Percentiles rank a stretch among this genome's conserved stretches.
phyloP scores from a whole-genome alignment of 176 grass and related monocot species.

The Eleusine indica region DNA sequence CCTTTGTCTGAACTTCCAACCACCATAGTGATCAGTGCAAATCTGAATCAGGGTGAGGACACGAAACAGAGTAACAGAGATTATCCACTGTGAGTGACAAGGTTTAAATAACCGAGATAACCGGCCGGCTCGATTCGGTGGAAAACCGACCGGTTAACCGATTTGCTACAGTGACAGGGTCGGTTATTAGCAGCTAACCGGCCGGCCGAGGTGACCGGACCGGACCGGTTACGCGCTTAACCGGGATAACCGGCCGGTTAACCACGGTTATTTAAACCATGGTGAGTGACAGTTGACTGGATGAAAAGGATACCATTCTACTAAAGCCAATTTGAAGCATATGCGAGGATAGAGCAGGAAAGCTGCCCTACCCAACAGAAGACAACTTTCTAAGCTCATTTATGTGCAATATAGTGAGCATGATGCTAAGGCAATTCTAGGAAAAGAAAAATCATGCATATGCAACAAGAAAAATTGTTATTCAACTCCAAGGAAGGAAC shows the following conservation, averaged over 20 bases:
- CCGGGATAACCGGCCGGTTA: too few species aligned
- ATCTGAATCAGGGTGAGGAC: slow-evolving; percentile 24
- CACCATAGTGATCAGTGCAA: slow-evolving; percentile 37
- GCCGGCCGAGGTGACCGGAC: too few species aligned
- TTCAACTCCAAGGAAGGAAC: neutral
- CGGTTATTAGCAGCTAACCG: too few species aligned
- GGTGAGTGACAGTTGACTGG: neutral
- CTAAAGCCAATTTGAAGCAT: slow-evolving; percentile 21
- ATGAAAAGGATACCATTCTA: slow-evolving; percentile 15
- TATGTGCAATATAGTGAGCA: neutral
- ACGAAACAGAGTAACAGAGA: slow-evolving; percentile 10
- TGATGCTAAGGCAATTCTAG: neutral
- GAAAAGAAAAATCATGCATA: neutral
- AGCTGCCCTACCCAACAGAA: neutral
- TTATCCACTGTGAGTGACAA: neutral
- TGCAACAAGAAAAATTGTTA: neutral
- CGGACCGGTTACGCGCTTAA: too few species aligned
- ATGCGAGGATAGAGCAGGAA: neutral
- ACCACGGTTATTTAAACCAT: too few species aligned
- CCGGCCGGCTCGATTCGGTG: too few species aligned
- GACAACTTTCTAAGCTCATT: neutral
- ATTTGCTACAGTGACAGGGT: too few species aligned
- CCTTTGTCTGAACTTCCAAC: slow-evolving; percentile 24
- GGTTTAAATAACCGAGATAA: too few species aligned
- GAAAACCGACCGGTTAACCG: too few species aligned